A percentile compares a stretch with the other conserved stretches of the same genome.
These are phyloP conservation scores for Umbilicus rupestris DNA, from an alignment of 164 flowering plant species.

Conservation along the genomic window DNA sequence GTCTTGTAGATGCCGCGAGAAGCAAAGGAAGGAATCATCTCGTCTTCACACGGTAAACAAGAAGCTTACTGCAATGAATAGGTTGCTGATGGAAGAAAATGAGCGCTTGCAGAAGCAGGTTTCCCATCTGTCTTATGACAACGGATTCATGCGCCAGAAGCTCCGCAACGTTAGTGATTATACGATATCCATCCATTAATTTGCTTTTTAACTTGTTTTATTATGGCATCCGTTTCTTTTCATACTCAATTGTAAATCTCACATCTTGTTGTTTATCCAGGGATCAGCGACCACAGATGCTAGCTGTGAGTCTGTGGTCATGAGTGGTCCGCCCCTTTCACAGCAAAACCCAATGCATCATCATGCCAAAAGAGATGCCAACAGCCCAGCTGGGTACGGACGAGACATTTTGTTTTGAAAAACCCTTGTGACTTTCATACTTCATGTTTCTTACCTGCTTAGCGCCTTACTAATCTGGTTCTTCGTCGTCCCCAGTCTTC, in stretches of 20 bases:
- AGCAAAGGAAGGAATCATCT: slow-evolving; percentile 79
- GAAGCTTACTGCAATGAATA: slow-evolving; percentile 85
- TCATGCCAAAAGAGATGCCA: slow-evolving; percentile 71
- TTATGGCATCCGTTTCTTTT: too few relatives aligned
- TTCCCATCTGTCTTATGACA: slow-evolving; percentile 69
- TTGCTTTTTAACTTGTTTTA: too few relatives aligned
- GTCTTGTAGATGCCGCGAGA: slow-evolving; percentile 69
- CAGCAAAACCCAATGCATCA: slow-evolving; percentile 65
- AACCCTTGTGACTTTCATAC: too few relatives aligned
- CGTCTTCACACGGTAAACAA: slow-evolving; percentile 71
- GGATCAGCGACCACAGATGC: slow-evolving; percentile 53
- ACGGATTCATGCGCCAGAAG: slow-evolving; percentile 65
- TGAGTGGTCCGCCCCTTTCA: slow-evolving; percentile 69
- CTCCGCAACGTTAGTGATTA: too few relatives aligned
- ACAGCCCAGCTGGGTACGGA: slow-evolving; percentile 76
- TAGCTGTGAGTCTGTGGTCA: slow-evolving; percentile 85
- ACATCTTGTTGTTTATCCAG: neutral
- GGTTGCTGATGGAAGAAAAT: slow-evolving; percentile 87
- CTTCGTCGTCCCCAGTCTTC: slow-evolving; percentile 33
- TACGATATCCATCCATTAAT: too few relatives aligned
- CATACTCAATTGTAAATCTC: neutral
- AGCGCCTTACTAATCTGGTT: neutral
- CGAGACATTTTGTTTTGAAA: too few relatives aligned
- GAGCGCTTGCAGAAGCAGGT: slow-evolving; percentile 89
- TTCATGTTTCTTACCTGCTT: neutral